A percentile compares a stretch with the other conserved stretches of the same genome.
Evolutionary conservation across 768 basidiomycete species (phyloP).

Genomic region (Rhizopogon sp.): DNA sequence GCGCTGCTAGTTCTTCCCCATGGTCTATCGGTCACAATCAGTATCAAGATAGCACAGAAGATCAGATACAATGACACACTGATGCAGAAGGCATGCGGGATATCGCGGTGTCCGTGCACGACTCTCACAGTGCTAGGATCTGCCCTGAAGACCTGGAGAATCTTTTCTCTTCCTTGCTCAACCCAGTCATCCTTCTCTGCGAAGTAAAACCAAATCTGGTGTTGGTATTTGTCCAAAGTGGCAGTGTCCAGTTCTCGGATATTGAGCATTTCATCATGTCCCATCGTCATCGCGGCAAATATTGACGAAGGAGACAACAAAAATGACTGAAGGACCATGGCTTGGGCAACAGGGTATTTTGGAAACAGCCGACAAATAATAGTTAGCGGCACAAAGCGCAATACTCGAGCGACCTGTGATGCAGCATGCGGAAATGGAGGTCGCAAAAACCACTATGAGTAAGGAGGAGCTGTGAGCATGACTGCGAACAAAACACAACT

Average conservation of each 20-base stretch:
- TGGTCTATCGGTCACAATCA: constrained; percentile 36
- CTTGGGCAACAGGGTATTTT: constrained; percentile 45
- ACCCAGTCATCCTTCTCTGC: constrained; percentile 68
- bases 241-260: constrained; percentile 49
- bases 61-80: constrained; percentile 35
- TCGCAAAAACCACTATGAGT: constrained; percentile 41
- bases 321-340: constrained; percentile 42
- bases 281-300: constrained; percentile 53
- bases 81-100: constrained; percentile 74
- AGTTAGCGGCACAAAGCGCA: constrained; percentile 35
- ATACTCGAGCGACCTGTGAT: constrained; percentile 38
- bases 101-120: constrained; percentile 38
- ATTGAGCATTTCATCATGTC: constrained; percentile 60
- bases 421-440: constrained; percentile 40
- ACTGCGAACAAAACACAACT: not conserved
- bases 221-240: constrained; percentile 35
- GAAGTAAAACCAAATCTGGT: constrained; percentile 50
- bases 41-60: not conserved
- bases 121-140: constrained; percentile 29
- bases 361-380: constrained; percentile 41
- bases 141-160: constrained; percentile 38
- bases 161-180: constrained; percentile 42
- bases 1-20: constrained; percentile 41
- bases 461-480: not conserved
- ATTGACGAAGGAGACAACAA: constrained; percentile 49